Conservation (phyloP, 352 stramenopile genomes). For the Phytophthora kernoviae region DNA sequence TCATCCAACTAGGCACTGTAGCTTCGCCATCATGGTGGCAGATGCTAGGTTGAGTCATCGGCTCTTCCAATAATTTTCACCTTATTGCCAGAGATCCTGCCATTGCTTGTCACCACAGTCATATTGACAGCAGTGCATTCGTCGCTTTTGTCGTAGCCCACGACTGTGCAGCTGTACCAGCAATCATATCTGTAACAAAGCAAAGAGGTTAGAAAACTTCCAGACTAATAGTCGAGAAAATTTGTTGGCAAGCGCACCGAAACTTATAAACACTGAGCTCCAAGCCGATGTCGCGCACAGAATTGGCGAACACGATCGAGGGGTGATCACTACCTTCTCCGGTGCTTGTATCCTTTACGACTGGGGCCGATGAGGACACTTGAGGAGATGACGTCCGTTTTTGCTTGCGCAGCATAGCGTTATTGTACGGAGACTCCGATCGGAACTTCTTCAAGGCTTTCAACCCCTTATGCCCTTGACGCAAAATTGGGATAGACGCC, state of each 20-base stretch:
- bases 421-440: constrained; percentile 60
- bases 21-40: neutral
- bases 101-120: constrained; percentile 87
- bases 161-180: constrained; percentile 81
- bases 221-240: neutral
- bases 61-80: constrained; percentile 47
- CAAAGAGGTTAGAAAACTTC: neutral
- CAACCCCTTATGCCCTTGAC: constrained; percentile 67
- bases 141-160: constrained; percentile 76
- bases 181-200: constrained; percentile 62
- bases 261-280: constrained; percentile 75
- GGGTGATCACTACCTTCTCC: constrained; percentile 2
- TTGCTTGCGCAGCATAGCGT: constrained; percentile 28
- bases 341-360: neutral
- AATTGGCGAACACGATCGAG: constrained; percentile 37
- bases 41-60: constrained; percentile 13
- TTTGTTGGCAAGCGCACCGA: constrained; percentile 22
- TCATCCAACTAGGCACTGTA: neutral
- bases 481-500: constrained; percentile 47
- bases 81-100: constrained; percentile 63
- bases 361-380: constrained; percentile 4
- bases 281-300: constrained; percentile 68
- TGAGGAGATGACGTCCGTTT: constrained; percentile 17
- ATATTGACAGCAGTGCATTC: constrained; percentile 81
- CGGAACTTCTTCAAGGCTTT: constrained; percentile 71